These are phyloP conservation scores for Royoungia palumana DNA, from an alignment of 768 basidiomycete genomes.

Conservation along the genomic window DNA sequence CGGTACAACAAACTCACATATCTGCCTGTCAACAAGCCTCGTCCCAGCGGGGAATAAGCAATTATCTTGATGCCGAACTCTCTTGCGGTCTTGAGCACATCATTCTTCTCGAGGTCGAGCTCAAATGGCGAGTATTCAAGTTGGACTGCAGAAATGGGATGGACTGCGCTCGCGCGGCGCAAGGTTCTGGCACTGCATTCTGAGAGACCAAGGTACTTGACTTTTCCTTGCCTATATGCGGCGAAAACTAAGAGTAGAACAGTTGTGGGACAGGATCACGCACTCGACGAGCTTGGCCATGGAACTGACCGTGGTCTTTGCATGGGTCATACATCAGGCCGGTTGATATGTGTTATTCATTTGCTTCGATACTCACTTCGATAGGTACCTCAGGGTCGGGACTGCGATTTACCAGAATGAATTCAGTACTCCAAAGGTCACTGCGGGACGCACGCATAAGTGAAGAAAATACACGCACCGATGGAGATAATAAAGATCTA, in stretches of 20 bases:
- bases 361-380: slow-evolving; percentile 33
- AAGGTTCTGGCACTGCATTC: slow-evolving; percentile 47
- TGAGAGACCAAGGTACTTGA: slow-evolving; percentile 51
- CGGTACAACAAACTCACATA: slow-evolving; percentile 28
- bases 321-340: neutral
- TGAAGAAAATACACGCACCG: slow-evolving; percentile 17
- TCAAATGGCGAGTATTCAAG: slow-evolving; percentile 52
- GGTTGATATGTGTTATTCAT: neutral
- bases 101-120: slow-evolving; percentile 46
- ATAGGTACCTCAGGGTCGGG: slow-evolving; percentile 44
- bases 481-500: slow-evolving; percentile 51
- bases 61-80: slow-evolving; percentile 50
- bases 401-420: slow-evolving; percentile 18
- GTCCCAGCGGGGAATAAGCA: slow-evolving; percentile 51
- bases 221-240: slow-evolving; percentile 34
- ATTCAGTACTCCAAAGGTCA: neutral
- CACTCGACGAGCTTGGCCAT: slow-evolving; percentile 54
- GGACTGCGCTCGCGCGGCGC: slow-evolving; percentile 48
- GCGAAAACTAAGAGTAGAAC: neutral
- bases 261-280: neutral
- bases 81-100: slow-evolving; percentile 40
- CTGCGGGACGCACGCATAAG: no score
- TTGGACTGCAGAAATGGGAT: slow-evolving; percentile 49
- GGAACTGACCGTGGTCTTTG: slow-evolving; percentile 41
- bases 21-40: slow-evolving; percentile 48